Evolutionary conservation across 2,329 filamentous ascomycete species (phyloP), one percentile per base, ranked within the genome.

Genomic region (Scopulariopsis brevicaulis): DNA sequence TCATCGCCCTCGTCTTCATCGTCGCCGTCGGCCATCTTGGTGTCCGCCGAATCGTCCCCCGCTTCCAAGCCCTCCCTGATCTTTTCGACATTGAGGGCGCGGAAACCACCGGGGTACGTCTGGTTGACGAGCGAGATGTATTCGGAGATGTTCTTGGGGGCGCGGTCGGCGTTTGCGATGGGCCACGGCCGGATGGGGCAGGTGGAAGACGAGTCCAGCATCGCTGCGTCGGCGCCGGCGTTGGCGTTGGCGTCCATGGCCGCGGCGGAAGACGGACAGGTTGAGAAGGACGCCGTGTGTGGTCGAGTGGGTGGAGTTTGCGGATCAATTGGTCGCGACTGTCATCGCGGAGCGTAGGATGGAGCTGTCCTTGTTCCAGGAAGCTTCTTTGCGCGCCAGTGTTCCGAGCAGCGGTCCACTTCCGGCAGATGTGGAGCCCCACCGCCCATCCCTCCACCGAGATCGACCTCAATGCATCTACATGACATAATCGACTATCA

Each of bases 81-180:
- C 51, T 83, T 80, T 55, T 84, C 79, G 69, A 96, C 89, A 55
- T 84, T 89, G 62, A 97, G 78, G 64, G 85, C 79, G 60, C 90
- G 86, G 68, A 97, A 95, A 25, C 90, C 89, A 15, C 89, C 90
- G 0, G 71, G 65, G 60, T 88, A 85, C 65, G 95, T 85, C 51
- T 76, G 71, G 64, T 91, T 88, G 66, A 96, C 86, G 63, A 92
- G 90, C 59, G 80, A 75, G 63, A 96, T 90, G 64, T 93, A 86
- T 53, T 87, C 81, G 59, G 81, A 77, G n/a, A 96, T 77, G 53
- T 78, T 80, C 67, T 81, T 82, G 35, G 80, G 77, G 66, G 75
- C 77, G 66, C 74, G 81, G 72, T 75, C 79, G 65, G 73, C 77
- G 62, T 77, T 74, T 18, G 85, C 82, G 14, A 60, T 61, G 7